Evolutionary conservation across 2,329 filamentous ascomycete species (phyloP), one percentile per base, ranked within the genome.

Genomic region (Trichoderma sp.): DNA sequence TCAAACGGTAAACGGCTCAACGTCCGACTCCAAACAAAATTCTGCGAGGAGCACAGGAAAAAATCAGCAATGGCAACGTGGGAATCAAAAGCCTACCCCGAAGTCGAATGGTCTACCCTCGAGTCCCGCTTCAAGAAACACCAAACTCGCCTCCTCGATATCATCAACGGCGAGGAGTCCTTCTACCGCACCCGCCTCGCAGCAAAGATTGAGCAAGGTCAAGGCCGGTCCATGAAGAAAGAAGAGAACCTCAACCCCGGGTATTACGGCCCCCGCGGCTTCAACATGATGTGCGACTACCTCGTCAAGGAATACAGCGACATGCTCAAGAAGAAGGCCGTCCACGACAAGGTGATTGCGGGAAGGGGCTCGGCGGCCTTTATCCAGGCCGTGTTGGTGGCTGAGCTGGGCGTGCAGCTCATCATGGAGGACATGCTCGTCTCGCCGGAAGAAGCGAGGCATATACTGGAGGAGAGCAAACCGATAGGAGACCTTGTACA

Each of bases 181-280:
- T 84, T 90, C 76, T 96, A 89, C 76, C 85, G 90, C 15, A 82
- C 86, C 11, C 76, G 85, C 1, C 83, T 93, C 28, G 85, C 85
- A 5, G 82, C 85, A 4, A 86, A 83, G 14, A 83, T 92, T 57
- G 85, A 86, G 70, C 80, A 83, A 2, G 91, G 90, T 14, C 85
- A 87, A 77, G 88, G 87, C 34, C 86, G 88, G 67, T 91, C 87
- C 30, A 82, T 92, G 71, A 83, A 88, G 66, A 86, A 88, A 72
- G 89, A 85, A 65, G 82, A 88, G 32, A 86, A 84, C 70, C 84
- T 91, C 34, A 90, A 88, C 3, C 92, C 92, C 11, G 94, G 94
- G 0, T 97, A 97, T 81, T 97, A 97, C 81, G 94, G 94, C 2
- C 87, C 91, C 3, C 88, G 90, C 24, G 94, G 94, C 1, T 85